Percentiles rank a stretch among this genome's conserved stretches.
Evolutionary conservation across 129 eudicot species (phyloP).

Genomic region (Arctium minus): DNA sequence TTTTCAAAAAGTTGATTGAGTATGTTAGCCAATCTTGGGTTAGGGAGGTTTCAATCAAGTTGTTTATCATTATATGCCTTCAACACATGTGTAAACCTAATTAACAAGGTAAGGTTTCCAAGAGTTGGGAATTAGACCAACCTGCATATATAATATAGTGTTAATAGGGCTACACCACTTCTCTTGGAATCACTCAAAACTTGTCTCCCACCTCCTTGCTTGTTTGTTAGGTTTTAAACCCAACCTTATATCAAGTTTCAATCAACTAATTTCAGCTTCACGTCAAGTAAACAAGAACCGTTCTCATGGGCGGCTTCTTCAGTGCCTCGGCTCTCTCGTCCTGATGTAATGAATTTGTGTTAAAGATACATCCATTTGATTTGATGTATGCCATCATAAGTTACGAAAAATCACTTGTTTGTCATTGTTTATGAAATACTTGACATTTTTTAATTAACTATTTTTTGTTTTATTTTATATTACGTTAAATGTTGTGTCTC

Average conservation of each 20-base stretch:
- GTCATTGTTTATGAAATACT: background rate
- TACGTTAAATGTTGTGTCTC: background rate
- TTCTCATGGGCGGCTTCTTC: background rate
- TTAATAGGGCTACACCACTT: background rate
- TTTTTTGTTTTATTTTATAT: too few species aligned
- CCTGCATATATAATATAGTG: background rate
- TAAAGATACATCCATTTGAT: too few species aligned
- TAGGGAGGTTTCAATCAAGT: constrained; percentile 4
- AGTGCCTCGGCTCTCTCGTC: background rate
- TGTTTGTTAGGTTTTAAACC: constrained; percentile 20
- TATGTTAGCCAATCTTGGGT: background rate
- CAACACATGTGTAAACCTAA: background rate
- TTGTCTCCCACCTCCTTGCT: constrained; percentile 24
- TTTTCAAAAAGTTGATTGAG: background rate
- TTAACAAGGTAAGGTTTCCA: background rate
- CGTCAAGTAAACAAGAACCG: background rate
- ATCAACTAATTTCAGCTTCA: background rate
- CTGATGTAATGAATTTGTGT: background rate
- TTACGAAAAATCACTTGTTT: too few species aligned
- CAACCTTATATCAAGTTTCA: background rate
- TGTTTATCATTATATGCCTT: background rate
- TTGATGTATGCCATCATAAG: background rate
- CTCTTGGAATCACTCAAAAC: background rate
- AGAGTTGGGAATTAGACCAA: constrained; percentile 16
- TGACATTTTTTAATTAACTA: too few species aligned